Evolutionary conservation across 495 filamentous ascomycete species (phyloP).

Genomic region (Penicillium cataractarum): DNA sequence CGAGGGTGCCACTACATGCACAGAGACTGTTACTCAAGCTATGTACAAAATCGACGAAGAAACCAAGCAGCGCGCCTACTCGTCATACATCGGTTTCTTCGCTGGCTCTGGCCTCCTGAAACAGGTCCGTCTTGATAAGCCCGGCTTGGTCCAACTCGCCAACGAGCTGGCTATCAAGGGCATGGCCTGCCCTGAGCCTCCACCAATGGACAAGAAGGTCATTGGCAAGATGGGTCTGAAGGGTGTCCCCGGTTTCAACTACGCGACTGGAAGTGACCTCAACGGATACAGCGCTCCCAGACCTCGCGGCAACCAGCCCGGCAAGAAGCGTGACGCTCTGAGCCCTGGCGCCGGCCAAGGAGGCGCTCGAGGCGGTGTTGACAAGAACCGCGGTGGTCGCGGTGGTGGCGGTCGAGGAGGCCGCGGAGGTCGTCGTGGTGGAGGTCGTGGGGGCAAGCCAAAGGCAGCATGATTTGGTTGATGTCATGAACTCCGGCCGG

Average conservation of each 20-base stretch:
- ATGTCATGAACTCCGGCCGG: background rate
- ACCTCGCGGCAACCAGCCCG: slow-evolving; percentile 20
- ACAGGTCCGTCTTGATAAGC: slow-evolving; percentile 42
- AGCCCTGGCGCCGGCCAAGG: slow-evolving; percentile 37
- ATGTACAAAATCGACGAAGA: slow-evolving; percentile 50
- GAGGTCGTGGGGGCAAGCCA: slow-evolving; percentile 8
- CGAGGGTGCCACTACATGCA: slow-evolving; percentile 27
- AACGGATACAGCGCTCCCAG: slow-evolving; percentile 15
- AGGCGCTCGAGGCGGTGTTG: slow-evolving; percentile 26
- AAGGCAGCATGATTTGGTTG: background rate
- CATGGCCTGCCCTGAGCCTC: slow-evolving; percentile 51
- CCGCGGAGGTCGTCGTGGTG: slow-evolving; percentile 7
- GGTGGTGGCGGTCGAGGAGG: slow-evolving; percentile 25
- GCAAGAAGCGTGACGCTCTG: slow-evolving; percentile 34
- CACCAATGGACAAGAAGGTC: slow-evolving; percentile 49
- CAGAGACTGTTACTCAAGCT: slow-evolving; percentile 30
- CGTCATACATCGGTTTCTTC: slow-evolving; percentile 57
- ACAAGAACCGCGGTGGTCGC: slow-evolving; percentile 30
- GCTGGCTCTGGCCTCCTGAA: slow-evolving; percentile 44
- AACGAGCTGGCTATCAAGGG: slow-evolving; percentile 48
- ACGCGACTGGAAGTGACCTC: slow-evolving; percentile 29
- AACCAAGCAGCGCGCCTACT: slow-evolving; percentile 58
- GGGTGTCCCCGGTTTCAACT: slow-evolving; percentile 51
- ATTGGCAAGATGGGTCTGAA: slow-evolving; percentile 55
- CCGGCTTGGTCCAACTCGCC: slow-evolving; percentile 48